These are phyloP conservation scores for Fusarium albidum DNA, from an alignment of 2,329 filamentous ascomycete species.

Conservation along the genomic window DNA sequence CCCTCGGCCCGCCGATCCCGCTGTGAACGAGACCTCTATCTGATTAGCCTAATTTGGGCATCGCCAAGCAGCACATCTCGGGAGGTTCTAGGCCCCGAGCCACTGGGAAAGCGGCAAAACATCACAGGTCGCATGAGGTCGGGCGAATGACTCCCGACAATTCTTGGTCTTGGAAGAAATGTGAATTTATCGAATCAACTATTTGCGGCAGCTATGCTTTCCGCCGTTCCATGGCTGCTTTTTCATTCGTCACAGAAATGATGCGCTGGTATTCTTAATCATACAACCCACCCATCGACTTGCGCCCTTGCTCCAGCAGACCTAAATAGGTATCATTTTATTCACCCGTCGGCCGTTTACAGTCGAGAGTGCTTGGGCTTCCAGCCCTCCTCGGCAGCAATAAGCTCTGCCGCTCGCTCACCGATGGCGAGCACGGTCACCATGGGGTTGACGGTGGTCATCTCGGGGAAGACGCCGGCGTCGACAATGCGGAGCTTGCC, in stretches of 20 bases:
- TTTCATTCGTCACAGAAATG: constrained; percentile 3
- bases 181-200: constrained; percentile 19
- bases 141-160: constrained; percentile 19
- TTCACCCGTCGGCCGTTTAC: constrained; percentile 29
- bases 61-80: constrained; percentile 12
- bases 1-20: constrained; percentile 24
- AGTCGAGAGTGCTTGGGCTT: constrained; percentile 45
- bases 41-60: constrained; percentile 1
- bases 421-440: constrained; percentile 85
- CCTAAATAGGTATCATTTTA: constrained; percentile 6
- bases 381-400: constrained; percentile 71
- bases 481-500: constrained; percentile 82
- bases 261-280: constrained; percentile 30
- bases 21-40: constrained; percentile 9
- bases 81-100: constrained; percentile 11
- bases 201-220: constrained; percentile 21
- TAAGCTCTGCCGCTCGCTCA: constrained; percentile 84
- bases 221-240: background rate
- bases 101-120: constrained; percentile 6
- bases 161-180: background rate
- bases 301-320: constrained; percentile 4
- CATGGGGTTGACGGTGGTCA: constrained; percentile 90
- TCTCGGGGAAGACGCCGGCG: constrained; percentile 87
- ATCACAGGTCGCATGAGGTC: constrained; percentile 2
- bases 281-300: constrained; percentile 19